Conservation (phyloP, 1,284 basidiomycete species). For the Heterobasidion irregulare region DNA sequence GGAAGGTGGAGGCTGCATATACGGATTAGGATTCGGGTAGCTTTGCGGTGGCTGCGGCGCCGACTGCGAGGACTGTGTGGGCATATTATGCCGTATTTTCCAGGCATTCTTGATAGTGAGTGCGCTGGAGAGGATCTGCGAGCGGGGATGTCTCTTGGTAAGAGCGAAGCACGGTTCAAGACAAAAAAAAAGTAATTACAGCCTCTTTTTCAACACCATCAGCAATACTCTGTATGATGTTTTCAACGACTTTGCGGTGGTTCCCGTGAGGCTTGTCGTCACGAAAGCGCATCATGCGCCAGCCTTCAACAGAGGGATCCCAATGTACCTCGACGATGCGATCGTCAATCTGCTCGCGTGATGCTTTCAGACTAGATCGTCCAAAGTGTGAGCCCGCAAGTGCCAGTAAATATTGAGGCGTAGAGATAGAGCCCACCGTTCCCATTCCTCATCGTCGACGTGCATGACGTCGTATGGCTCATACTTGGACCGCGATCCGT, state of each 20-base stretch:
- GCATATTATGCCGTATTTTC: constrained; percentile 50
- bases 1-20: constrained; percentile 3
- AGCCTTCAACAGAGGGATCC: constrained; percentile 59
- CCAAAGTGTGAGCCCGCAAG: neutral
- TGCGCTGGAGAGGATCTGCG: constrained; percentile 55
- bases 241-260: constrained; percentile 73
- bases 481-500: constrained; percentile 51
- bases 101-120: constrained; percentile 56
- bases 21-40: constrained; percentile 2
- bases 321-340: constrained; percentile 92
- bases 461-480: constrained; percentile 85
- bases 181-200: constrained; percentile 36
- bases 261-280: constrained; percentile 91
- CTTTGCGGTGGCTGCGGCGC: constrained; percentile 9
- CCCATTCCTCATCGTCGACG: constrained; percentile 91
- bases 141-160: neutral
- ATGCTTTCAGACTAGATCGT: constrained; percentile 66
- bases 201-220: constrained; percentile 86
- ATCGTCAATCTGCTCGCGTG: constrained; percentile 87
- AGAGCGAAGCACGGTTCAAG: neutral
- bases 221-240: constrained; percentile 79
- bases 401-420: neutral
- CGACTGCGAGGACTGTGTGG: constrained; percentile 9
- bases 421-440: constrained; percentile 44
- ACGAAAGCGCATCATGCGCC: constrained; percentile 88